These are phyloP conservation scores for Hemerocallis citrina DNA, from an alignment of 106 monocot species.

Conservation along the genomic window DNA sequence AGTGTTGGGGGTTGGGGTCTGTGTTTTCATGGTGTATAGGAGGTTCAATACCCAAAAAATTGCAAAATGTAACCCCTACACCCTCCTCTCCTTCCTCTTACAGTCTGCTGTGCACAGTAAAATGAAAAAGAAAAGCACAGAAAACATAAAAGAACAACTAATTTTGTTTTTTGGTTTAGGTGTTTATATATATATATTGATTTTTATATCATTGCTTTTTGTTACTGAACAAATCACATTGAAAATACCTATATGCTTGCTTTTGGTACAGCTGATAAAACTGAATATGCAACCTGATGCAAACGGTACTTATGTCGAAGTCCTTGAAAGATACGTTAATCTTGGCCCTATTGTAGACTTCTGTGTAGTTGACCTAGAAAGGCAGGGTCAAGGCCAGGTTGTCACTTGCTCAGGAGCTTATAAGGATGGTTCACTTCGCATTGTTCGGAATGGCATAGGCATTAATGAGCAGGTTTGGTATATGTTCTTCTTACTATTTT, in stretches of 20 bases:
- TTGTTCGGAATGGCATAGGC: conserved; percentile 96
- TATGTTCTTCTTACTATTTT: conserved; percentile 8
- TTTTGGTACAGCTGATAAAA: conserved; percentile 66
- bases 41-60: too few relatives aligned
- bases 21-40: too few relatives aligned
- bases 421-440: conserved; percentile 92
- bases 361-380: conserved; percentile 97
- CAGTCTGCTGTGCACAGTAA: too few relatives aligned
- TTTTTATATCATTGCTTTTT: too few relatives aligned
- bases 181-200: too few relatives aligned
- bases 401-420: conserved; percentile 98
- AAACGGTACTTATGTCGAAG: conserved; percentile 95
- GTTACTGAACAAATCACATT: neutral
- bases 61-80: too few relatives aligned
- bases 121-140: too few relatives aligned
- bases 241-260: neutral
- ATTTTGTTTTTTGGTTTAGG: too few relatives aligned
- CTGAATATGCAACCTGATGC: conserved; percentile 93
- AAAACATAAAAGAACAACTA: too few relatives aligned
- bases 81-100: too few relatives aligned
- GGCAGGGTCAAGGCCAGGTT: conserved; percentile 98
- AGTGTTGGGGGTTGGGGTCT: too few relatives aligned
- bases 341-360: conserved; percentile 98
- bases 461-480: conserved; percentile 85
- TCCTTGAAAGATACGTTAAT: conserved; percentile 92